Conservation (phyloP, 1,139 yeast species). For the Pichia sp. region DNA sequence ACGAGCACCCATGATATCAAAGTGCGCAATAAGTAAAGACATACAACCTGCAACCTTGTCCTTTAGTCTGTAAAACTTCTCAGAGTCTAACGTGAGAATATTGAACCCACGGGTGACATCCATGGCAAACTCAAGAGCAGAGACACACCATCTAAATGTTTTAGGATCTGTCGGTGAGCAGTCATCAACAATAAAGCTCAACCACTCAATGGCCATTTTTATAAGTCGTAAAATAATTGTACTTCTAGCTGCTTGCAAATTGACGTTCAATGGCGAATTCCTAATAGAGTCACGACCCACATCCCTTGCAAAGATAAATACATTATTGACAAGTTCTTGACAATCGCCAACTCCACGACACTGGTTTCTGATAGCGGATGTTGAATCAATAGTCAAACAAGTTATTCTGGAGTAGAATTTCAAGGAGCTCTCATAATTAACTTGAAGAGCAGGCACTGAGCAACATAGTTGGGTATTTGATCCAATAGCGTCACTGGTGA, state of each 20-base stretch:
- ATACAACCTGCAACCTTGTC: slow-evolving; percentile 91
- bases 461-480: slow-evolving; percentile 55
- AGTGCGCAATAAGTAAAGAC: slow-evolving; percentile 88
- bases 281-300: slow-evolving; percentile 69
- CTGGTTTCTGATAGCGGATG: slow-evolving; percentile 42
- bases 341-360: slow-evolving; percentile 46
- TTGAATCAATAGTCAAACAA: slow-evolving; percentile 59
- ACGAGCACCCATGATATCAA: slow-evolving; percentile 97
- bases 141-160: slow-evolving; percentile 94
- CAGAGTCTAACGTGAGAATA: slow-evolving; percentile 71
- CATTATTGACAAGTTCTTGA: slow-evolving; percentile 71
- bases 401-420: slow-evolving; percentile 66
- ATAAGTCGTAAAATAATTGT: slow-evolving; percentile 68
- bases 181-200: slow-evolving; percentile 86
- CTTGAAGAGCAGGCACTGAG: slow-evolving; percentile 67
- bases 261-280: slow-evolving; percentile 44
- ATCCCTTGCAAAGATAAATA: slow-evolving; percentile 78
- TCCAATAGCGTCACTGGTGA: slow-evolving; percentile 49
- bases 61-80: slow-evolving; percentile 65
- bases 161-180: slow-evolving; percentile 87
- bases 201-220: slow-evolving; percentile 81
- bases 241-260: slow-evolving; percentile 43
- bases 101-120: slow-evolving; percentile 89
- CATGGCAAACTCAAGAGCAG: slow-evolving; percentile 94
- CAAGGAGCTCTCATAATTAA: slow-evolving; percentile 61